phyloP scores from a whole-genome alignment of 2,329 filamentous ascomycete species.

The Ascochyta lentis region DNA sequence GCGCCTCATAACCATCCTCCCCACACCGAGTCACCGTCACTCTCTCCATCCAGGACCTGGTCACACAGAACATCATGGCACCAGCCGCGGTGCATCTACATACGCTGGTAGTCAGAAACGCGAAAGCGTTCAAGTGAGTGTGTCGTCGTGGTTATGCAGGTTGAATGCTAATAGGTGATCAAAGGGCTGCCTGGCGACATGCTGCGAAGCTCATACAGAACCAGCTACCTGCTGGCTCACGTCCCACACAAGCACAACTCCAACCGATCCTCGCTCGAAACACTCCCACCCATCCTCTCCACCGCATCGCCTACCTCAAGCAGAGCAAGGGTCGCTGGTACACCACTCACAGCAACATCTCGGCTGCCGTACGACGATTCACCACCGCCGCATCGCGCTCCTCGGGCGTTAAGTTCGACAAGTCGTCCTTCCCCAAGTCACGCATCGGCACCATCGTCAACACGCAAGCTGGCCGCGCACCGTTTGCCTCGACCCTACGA shows the following conservation, averaged over 20 bases:
- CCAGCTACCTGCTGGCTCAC: conserved; percentile 51
- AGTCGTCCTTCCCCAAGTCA: conserved; percentile 63
- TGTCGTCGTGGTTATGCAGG: not conserved
- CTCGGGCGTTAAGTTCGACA: conserved; percentile 55
- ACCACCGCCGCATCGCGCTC: conserved; percentile 55
- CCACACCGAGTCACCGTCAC: conserved; percentile 24
- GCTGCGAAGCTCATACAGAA: conserved; percentile 55
- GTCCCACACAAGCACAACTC: conserved; percentile 57
- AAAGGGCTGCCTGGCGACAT: conserved; percentile 57
- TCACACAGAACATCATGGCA: conserved; percentile 44
- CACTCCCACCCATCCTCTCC: conserved; percentile 64
- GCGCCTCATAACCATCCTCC: conserved; percentile 31
- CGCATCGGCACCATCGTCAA: conserved; percentile 63
- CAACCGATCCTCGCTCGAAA: conserved; percentile 67
- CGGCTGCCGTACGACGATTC: conserved; percentile 58
- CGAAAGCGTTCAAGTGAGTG: conserved; percentile 50
- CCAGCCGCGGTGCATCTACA: conserved; percentile 48
- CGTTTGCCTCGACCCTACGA: conserved; percentile 86
- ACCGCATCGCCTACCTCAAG: conserved; percentile 67
- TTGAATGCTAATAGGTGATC: conserved; percentile 23
- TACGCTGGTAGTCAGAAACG: conserved; percentile 50
- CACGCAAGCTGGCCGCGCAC: conserved; percentile 75
- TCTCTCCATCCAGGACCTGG: conserved; percentile 24
- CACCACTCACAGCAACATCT: conserved; percentile 60
- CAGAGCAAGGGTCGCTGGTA: conserved; percentile 70